phyloP scores from a whole-genome alignment of 768 basidiomycete genomes.

The Lactarius akahatsu region DNA sequence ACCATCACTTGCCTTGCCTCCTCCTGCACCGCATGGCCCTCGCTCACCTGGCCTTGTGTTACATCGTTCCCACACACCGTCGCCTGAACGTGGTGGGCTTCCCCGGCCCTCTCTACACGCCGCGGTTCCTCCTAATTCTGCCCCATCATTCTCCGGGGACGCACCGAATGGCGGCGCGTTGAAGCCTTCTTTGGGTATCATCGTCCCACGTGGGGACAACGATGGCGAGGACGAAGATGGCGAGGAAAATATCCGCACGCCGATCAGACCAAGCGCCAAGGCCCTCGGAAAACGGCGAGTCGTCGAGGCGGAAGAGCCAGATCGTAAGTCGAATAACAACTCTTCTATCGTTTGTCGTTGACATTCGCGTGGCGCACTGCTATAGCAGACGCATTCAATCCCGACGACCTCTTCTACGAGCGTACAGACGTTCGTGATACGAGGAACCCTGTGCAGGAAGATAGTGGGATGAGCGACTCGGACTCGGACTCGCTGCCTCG shows the following conservation, averaged over 20 bases:
- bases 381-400: constrained; percentile 49
- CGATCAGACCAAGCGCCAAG: constrained; percentile 75
- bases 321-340: constrained; percentile 41
- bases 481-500: constrained; percentile 51
- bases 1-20: constrained; percentile 59
- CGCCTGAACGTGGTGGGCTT: constrained; percentile 49
- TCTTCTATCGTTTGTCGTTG: constrained; percentile 3
- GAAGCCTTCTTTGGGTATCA: constrained; percentile 16
- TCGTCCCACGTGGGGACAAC: not conserved
- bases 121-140: constrained; percentile 13
- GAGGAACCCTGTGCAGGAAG: constrained; percentile 35
- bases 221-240: constrained; percentile 16
- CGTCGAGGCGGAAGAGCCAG: constrained; percentile 49
- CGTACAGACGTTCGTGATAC: constrained; percentile 35
- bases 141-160: constrained; percentile 16
- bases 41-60: constrained; percentile 53
- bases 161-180: constrained; percentile 10
- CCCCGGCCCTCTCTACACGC: constrained; percentile 10
- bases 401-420: constrained; percentile 56
- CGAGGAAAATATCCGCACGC: constrained; percentile 37
- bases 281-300: constrained; percentile 83
- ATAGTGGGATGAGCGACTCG: constrained; percentile 40
- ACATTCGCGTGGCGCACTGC: not conserved
- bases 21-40: constrained; percentile 68
- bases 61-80: constrained; percentile 64